Conservation (phyloP, 148 eudicot species). For the Gaultheria prostrata region DNA sequence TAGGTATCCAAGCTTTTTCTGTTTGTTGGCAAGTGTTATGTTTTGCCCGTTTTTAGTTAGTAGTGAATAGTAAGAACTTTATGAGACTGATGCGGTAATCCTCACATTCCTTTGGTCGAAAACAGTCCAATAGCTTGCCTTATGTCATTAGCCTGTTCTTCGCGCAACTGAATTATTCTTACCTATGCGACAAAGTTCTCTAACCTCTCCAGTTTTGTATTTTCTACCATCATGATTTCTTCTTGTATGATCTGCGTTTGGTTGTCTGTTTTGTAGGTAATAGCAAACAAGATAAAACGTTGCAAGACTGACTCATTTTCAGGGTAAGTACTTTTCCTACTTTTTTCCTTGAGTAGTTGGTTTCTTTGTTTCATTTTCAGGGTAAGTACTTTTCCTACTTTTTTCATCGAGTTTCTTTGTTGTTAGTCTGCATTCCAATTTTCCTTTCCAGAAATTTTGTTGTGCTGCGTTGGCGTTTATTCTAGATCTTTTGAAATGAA, state of each 20-base stretch:
- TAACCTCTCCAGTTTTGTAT: conserved; percentile 3
- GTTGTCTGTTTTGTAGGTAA: conserved; percentile 50
- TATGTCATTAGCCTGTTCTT: not conserved
- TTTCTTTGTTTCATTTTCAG: conserved; percentile 41
- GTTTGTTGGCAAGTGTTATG: not conserved
- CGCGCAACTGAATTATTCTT: not conserved
- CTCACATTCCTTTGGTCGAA: not conserved
- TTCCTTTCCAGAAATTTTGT: not conserved
- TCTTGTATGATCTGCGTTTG: conserved; percentile 11
- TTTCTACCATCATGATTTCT: conserved; percentile 2
- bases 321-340: conserved; percentile 45
- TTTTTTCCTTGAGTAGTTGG: not conserved
- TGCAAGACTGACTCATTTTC: conserved; percentile 94
- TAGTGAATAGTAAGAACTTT: not conserved
- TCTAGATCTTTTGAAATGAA: not conserved
- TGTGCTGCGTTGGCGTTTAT: not conserved
- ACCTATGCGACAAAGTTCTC: not conserved
- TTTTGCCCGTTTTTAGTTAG: not conserved
- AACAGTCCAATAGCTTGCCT: not conserved
- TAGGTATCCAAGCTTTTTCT: not conserved
- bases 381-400: conserved; percentile 42
- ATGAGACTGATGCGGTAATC: not conserved
- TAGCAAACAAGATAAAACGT: conserved; percentile 88
- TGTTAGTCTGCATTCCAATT: not conserved
- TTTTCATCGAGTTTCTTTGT: not conserved